Percentiles rank a stretch among this genome's conserved stretches.
These are phyloP conservation scores for Boletus rubropictus DNA, from an alignment of 768 basidiomycete genomes.

Conservation along the genomic window DNA sequence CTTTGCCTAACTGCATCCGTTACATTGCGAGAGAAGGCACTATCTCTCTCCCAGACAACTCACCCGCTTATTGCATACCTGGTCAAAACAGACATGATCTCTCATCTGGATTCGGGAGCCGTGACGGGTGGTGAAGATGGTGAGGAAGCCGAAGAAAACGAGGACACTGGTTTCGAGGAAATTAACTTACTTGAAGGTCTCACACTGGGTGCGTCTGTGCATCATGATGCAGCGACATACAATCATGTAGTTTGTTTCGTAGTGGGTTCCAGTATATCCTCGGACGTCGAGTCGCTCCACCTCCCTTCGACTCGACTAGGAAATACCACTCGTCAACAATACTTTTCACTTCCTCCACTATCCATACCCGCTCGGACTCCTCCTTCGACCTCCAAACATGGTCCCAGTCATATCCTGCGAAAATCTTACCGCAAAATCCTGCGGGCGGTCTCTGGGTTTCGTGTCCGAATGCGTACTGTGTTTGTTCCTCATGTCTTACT, in stretches of 20 bases:
- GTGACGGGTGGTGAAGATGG: slow-evolving; percentile 6
- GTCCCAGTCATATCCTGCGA: slow-evolving; percentile 62
- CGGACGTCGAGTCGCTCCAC: slow-evolving; percentile 32
- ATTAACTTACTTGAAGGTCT: slow-evolving; percentile 66
- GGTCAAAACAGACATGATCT: slow-evolving; percentile 12
- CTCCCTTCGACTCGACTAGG: slow-evolving; percentile 73
- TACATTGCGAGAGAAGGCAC: slow-evolving; percentile 79
- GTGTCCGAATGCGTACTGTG: slow-evolving; percentile 90
- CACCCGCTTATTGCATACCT: slow-evolving; percentile 30
- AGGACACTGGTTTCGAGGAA: slow-evolving; percentile 53
- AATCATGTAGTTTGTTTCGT: neutral
- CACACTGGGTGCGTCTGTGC: slow-evolving; percentile 45
- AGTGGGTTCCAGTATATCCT: slow-evolving; percentile 44
- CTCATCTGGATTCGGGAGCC: slow-evolving; percentile 7
- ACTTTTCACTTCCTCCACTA: slow-evolving; percentile 57
- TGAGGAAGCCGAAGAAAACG: slow-evolving; percentile 34
- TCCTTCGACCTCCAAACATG: slow-evolving; percentile 42
- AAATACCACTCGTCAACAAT: slow-evolving; percentile 55
- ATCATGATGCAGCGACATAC: neutral
- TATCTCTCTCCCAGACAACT: slow-evolving; percentile 40
- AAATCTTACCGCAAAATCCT: slow-evolving; percentile 83
- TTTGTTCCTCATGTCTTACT: slow-evolving; percentile 83
- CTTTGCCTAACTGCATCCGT: slow-evolving; percentile 79
- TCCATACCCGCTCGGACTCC: slow-evolving; percentile 39
- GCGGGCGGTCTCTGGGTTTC: slow-evolving; percentile 74